Evolutionary conservation across 2,329 filamentous ascomycete genomes (phyloP), one percentile per base, ranked within the genome.

Genomic region (Botrytis galanthina): DNA sequence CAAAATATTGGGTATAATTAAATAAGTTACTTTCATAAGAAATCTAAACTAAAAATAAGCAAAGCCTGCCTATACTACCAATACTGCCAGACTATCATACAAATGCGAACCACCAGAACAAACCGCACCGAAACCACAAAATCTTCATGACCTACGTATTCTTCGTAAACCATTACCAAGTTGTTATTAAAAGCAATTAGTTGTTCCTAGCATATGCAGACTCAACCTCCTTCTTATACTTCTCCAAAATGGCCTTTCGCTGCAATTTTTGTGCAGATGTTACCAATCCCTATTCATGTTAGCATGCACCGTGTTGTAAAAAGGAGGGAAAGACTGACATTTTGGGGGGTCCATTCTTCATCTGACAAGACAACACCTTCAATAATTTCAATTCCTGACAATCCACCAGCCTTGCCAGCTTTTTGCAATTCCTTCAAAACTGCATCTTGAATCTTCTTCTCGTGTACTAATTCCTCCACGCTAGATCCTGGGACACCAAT

Each of bases 331-430:
- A 48, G 35, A 88, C 92, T 90, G 85, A 95, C 93, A 81, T 91
- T 96, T 74, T 90, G 87, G 71, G 94, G 92, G 72, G 92, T 95
- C 94, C 94, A 97, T 82, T 97, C 94, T 80, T 95, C 93, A 76
- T 95, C 92, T 0, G 91, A 90, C 73, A 97, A 82, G 39, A 95
- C 92, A 32, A 95, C 90, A 69, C 91, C 93, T 44, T 90, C 87
- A 59, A 97, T 86, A 75, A 91, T 90, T 85, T 97, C 93, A 74
- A 96, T 90, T 16, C 88, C 85, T 1, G 85, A 84, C 66, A 97
- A 85, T 32, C 92, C 91, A 44, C 89, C 90, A 78, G 87, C 88
- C 83, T 87, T 89, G 29, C 88, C 93, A 35, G 87, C 86, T 16
- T 83, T 82, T 78, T 92, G 87, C 75, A 97, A 83, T 78, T 94